These are phyloP conservation scores for Globisporangium apiculatum DNA, from an alignment of 352 stramenopile genomes.

Conservation along the genomic window DNA sequence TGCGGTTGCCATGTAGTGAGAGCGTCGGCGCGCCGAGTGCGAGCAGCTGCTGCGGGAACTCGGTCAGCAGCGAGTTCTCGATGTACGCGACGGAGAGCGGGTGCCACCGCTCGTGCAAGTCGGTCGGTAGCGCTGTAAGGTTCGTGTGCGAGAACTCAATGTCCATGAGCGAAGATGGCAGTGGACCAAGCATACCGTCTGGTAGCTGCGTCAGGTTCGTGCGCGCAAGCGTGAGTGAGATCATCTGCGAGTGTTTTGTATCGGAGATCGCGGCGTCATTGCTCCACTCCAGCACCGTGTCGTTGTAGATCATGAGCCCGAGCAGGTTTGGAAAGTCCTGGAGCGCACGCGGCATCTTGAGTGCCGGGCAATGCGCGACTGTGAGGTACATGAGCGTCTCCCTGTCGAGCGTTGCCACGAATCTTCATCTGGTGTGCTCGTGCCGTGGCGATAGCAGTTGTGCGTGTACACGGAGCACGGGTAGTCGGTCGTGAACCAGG, in stretches of 20 bases:
- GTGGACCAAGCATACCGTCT: conserved; percentile 1
- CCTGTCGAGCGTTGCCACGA: conserved; percentile 7
- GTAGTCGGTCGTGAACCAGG: conserved; percentile 4
- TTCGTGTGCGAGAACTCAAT: conserved; percentile 20
- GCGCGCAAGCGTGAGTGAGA: not conserved
- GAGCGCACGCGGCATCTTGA: conserved; percentile 11
- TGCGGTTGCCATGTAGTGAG: too few relatives aligned
- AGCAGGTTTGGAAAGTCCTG: conserved; percentile 21
- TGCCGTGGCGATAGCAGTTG: conserved; percentile 9
- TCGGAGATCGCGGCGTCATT: conserved; percentile 1
- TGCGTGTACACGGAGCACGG: conserved; percentile 8
- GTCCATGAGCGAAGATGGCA: conserved; percentile 1
- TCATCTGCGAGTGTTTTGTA: conserved; percentile 1
- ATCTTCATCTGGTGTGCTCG: not conserved
- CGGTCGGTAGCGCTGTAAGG: conserved; percentile 11
- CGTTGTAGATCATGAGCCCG: conserved; percentile 25
- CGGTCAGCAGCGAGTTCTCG: conserved; percentile 12
- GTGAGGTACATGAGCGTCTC: conserved; percentile 11
- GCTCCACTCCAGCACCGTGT: conserved; percentile 12
- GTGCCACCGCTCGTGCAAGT: conserved; percentile 14
- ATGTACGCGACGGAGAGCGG: conserved; percentile 15
- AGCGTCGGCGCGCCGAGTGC: not conserved
- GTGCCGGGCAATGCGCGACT: conserved; percentile 18
- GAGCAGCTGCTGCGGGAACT: conserved; percentile 2
- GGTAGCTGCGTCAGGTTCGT: conserved; percentile 7